Base-by-base conservation (phyloP, 2,329 filamentous ascomycete genomes). In the Diaporthe ilicicola region DNA sequence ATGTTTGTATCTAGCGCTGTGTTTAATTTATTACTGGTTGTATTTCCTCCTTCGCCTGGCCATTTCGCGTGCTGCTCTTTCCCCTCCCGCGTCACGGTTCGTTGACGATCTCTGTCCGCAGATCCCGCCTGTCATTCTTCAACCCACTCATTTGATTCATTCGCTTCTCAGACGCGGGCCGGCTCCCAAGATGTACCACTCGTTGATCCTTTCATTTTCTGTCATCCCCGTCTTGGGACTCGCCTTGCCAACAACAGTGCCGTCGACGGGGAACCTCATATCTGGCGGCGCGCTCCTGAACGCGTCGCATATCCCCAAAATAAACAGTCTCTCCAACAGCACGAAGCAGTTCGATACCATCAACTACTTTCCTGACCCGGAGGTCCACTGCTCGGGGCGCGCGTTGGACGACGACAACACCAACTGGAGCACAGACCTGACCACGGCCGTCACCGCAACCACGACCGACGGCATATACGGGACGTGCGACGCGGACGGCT, bases 311-410 rank as follows among this genome's bases (percentile, higher is more conserved):
- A 24, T 48, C n/a, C 56, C 56, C 15, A 70, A 54, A 34, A 62
- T 62, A 17, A 37, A 51, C 27, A 55, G 9, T 32, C 34, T 54
- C 22, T 34, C 51, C 17, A 72, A 70, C 42, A 51, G 51, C 42
- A 69, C 69, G 2, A 50, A 53, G 27, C 32, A 37, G 3, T 48
- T 71, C n/a, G 69, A 59, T 29, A 71, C 65, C 8, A 34, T 71
- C 22, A 73, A 73, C 42, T 70, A 70, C 65, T 73, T 73, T 44
- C 69, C 69, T 12, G 27, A 73, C 39, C 71, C 71, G 3, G 56
- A 48, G 29, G 71, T 73, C 27, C 59, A 65, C 44, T 73, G 71
- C 54, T 73, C 71, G 19, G 71, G 71, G 15, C 53, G 67, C 12
- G 34, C 22, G 9, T 65, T 73, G 12, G 15, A 34, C 56, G 71